Conservation (phyloP, 1,139 yeast genomes). For the Yamadazyma triangularis region DNA sequence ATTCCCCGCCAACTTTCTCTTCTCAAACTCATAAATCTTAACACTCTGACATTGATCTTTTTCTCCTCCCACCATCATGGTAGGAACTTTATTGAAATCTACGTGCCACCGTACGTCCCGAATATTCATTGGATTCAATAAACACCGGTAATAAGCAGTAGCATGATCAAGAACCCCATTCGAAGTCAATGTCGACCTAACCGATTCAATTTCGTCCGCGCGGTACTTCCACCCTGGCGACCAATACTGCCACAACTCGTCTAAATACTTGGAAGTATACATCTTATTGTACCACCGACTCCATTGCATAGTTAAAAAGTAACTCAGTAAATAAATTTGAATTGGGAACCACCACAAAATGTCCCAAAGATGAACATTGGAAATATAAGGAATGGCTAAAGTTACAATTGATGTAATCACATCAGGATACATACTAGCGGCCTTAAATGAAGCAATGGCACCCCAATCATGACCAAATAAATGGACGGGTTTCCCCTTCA, state of each 20-base stretch:
- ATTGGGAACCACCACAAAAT: slow-evolving; percentile 26
- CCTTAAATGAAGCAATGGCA: slow-evolving; percentile 33
- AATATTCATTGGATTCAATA: slow-evolving; percentile 21
- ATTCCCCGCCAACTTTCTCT: slow-evolving; percentile 15
- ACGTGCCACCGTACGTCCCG: slow-evolving; percentile 23
- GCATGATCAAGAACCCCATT: slow-evolving; percentile 31
- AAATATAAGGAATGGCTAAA: slow-evolving; percentile 38
- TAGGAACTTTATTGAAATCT: slow-evolving; percentile 37
- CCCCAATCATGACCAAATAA: slow-evolving; percentile 49
- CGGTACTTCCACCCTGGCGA: slow-evolving; percentile 36
- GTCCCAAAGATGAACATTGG: slow-evolving; percentile 25
- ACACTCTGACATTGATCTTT: slow-evolving; percentile 39
- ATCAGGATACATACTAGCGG: slow-evolving; percentile 35
- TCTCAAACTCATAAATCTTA: slow-evolving; percentile 23
- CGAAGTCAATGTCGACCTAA: slow-evolving; percentile 22
- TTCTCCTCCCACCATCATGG: slow-evolving; percentile 34
- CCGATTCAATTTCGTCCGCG: slow-evolving; percentile 22
- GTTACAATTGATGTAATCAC: slow-evolving; percentile 31
- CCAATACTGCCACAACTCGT: slow-evolving; percentile 37
- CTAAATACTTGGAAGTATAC: slow-evolving; percentile 26
- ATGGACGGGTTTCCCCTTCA: slow-evolving; percentile 29
- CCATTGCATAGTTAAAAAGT: slow-evolving; percentile 40
- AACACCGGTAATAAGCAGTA: slow-evolving; percentile 41
- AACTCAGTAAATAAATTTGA: slow-evolving; percentile 34
- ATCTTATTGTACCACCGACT: slow-evolving; percentile 20